Percentiles rank a stretch among this genome's conserved stretches.
phyloP scores from a whole-genome alignment of 208 protist genomes.

The Wallacemonas collosoma region DNA sequence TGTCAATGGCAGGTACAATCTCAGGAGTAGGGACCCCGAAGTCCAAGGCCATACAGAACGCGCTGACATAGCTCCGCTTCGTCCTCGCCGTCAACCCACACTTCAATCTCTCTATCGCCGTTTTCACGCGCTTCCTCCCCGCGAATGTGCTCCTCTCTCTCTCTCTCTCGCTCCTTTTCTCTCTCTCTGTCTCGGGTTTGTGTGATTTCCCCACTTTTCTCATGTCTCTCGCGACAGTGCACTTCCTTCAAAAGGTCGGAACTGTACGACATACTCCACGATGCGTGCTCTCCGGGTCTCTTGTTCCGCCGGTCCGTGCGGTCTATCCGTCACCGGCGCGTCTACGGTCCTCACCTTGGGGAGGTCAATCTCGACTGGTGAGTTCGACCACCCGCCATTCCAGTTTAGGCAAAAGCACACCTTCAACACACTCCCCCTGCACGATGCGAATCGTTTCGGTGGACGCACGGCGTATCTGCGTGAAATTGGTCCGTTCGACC shows the following conservation, averaged over 20 bases:
- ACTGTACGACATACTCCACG: neutral
- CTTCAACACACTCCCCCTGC: slow-evolving; percentile 84
- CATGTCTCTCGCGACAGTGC: no score
- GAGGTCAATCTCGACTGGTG: slow-evolving; percentile 50
- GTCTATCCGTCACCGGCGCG: neutral
- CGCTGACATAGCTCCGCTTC: no score
- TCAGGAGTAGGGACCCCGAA: no score
- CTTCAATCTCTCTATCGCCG: no score
- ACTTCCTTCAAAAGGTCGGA: neutral
- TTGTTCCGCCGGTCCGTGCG: neutral
- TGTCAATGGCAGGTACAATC: no score
- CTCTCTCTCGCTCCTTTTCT: neutral
- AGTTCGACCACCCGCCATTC: slow-evolving; percentile 76
- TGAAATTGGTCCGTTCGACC: slow-evolving; percentile 80
- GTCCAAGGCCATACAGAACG: no score
- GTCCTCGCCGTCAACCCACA: no score
- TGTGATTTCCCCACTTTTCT: neutral
- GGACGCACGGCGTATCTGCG: slow-evolving; percentile 83
- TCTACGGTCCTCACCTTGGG: slow-evolving; percentile 8
- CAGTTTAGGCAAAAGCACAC: slow-evolving; percentile 74
- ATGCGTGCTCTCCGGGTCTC: slow-evolving; percentile 9
- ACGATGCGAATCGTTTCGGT: slow-evolving; percentile 87
- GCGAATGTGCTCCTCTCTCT: neutral
- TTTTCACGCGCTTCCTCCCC: no score
- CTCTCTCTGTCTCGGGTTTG: neutral